Conservation (phyloP, 164 flowering plant genomes). For the Stephania japonica region DNA sequence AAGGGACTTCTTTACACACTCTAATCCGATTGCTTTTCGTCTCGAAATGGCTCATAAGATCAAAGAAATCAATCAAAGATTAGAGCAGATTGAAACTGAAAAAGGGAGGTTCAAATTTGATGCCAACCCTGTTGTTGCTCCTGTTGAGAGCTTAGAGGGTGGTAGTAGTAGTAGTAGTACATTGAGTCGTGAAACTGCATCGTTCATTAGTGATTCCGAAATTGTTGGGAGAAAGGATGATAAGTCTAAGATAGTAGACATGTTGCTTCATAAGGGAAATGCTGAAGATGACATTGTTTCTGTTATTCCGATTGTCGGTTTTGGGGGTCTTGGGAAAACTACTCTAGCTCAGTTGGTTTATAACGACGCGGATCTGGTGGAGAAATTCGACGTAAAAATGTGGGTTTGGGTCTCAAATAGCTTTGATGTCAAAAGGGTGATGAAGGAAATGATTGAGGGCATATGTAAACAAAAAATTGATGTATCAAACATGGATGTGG, state of each 20-base stretch:
- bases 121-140: background rate
- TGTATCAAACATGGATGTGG: background rate
- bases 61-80: background rate
- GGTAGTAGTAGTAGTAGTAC: background rate
- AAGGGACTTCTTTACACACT: background rate
- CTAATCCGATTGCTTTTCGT: background rate
- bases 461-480: background rate
- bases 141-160: background rate
- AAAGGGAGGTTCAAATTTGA: background rate
- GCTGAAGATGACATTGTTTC: background rate
- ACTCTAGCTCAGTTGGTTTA: background rate
- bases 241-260: background rate
- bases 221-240: constrained; percentile 6
- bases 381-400: background rate
- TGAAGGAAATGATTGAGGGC: background rate
- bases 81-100: background rate
- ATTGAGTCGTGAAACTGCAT: background rate
- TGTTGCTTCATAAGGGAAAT: background rate
- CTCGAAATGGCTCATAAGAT: constrained; percentile 3
- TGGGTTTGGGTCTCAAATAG: background rate
- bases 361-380: background rate
- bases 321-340: constrained; percentile 5
- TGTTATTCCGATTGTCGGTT: background rate
- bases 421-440: constrained; percentile 3
- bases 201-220: background rate